A percentile compares a stretch with the other conserved stretches of the same genome.
Conservation (phyloP, 2,329 filamentous ascomycete genomes). For the Colletotrichum spaethianum region DNA sequence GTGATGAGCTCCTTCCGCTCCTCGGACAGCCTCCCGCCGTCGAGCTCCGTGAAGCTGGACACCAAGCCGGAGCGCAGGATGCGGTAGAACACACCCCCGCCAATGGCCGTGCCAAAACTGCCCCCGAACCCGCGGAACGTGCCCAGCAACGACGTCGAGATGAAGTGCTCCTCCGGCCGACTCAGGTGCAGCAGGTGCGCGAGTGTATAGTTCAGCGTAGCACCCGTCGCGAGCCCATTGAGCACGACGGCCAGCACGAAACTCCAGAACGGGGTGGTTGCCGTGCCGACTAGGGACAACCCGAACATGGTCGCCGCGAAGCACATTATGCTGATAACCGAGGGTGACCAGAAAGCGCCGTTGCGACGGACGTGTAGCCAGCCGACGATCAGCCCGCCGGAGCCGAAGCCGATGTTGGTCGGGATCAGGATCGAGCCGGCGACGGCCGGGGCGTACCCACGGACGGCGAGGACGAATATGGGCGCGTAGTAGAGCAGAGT, state of each 20-base stretch:
- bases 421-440: constrained; percentile 85
- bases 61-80: constrained; percentile 69
- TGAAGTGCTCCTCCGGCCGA: constrained; percentile 75
- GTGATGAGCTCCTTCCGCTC: constrained; percentile 58
- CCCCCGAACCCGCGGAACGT: constrained; percentile 88
- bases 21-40: constrained; percentile 53
- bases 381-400: constrained; percentile 81
- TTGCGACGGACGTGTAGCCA: constrained; percentile 81
- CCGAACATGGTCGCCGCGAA: constrained; percentile 73
- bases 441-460: constrained; percentile 76
- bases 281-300: constrained; percentile 69
- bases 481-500: constrained; percentile 85
- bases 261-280: constrained; percentile 62
- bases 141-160: constrained; percentile 81
- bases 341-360: constrained; percentile 80
- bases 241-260: constrained; percentile 75
- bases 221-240: constrained; percentile 82
- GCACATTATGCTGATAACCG: constrained; percentile 70
- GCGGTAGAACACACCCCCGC: constrained; percentile 81
- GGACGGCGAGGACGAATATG: constrained; percentile 83
- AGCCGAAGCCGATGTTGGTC: constrained; percentile 84
- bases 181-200: constrained; percentile 85
- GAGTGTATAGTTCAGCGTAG: constrained; percentile 83
- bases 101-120: constrained; percentile 84
- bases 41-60: constrained; percentile 67